Base-by-base conservation (phyloP, 2,329 filamentous ascomycete genomes). In the Pseudogymnoascus sp. region DNA sequence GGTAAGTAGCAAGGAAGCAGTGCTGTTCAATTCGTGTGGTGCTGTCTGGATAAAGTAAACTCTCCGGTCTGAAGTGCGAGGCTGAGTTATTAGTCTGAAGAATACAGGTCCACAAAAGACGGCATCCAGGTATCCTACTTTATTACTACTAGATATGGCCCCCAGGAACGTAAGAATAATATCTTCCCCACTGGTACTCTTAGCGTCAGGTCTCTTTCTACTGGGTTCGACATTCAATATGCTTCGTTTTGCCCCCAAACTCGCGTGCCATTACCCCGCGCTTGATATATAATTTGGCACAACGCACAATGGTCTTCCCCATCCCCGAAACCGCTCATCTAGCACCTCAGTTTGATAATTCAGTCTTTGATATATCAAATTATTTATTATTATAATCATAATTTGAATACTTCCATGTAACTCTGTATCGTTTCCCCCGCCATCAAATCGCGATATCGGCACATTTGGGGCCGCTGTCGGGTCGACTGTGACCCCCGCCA, bases 211-310 rank as follows among this genome's bases (percentile, higher is more conserved):
- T 13, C 29, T 13, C 8, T 31, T 31, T 31, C 29, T 55, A 21
- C 48, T 21, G 33, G 48, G 29, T 21, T 55, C 15, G 29, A 33
- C n/a, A 12, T 35, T 15, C 10, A 55, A 33, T 55, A 15, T 55
- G 29, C 8, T 33, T 33, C 17, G 27, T 33, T 55, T 33, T 55
- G n/a, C 48, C 44, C 48, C 44, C 48, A 33, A 35, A 55, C 48
- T 55, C 48, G 48, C 29, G 29, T 55, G 48, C 48, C 48, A 17
- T 55, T 55, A 55, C 29, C 48, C 48, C 48, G 48, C 48, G 48
- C 29, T 55, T 15, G 15, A 55, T 3, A 55, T 55, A 35, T 55
- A 38, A 51, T 15, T 29, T 51, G 7, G 27, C 8, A 15, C 13
- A 51, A 31, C 4, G 13, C 44, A 13, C 44, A 51, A 51, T 9